phyloP scores from a whole-genome alignment of 2,329 filamentous ascomycete genomes.

The Colletotrichum tropicale region DNA sequence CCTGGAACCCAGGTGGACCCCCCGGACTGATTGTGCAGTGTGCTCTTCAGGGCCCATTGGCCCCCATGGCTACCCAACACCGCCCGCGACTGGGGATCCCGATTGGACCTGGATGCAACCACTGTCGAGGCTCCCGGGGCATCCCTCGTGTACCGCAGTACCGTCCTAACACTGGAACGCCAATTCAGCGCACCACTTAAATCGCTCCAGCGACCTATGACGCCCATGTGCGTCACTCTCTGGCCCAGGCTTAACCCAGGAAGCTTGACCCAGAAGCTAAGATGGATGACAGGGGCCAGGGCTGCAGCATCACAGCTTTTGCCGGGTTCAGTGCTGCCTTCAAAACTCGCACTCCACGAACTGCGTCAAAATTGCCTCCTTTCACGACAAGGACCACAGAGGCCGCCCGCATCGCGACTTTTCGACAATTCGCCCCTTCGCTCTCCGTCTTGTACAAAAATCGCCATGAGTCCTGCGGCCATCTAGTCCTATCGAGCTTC shows the following conservation, averaged over 20 bases:
- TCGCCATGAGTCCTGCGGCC: background rate
- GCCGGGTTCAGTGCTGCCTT: background rate
- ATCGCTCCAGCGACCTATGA: conserved; percentile 5
- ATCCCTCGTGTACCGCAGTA: background rate
- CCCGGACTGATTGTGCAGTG: background rate
- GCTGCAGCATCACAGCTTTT: conserved; percentile 5
- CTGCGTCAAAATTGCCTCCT: conserved; percentile 18
- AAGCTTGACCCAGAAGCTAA: conserved; percentile 23
- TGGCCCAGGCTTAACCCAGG: conserved; percentile 5
- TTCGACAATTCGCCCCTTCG: background rate
- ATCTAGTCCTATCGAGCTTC: background rate
- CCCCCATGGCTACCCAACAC: background rate
- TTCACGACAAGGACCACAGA: conserved; percentile 1
- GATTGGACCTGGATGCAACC: background rate
- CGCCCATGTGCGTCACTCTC: conserved; percentile 14
- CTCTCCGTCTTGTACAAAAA: background rate
- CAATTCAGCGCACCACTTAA: conserved; percentile 11
- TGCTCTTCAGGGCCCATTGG: background rate
- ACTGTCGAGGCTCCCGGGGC: background rate
- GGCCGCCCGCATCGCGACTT: conserved; percentile 9
- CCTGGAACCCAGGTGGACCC: background rate
- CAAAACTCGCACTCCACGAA: conserved; percentile 16
- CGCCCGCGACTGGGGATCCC: background rate
- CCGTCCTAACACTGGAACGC: conserved; percentile 4
- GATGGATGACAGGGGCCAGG: conserved; percentile 15